Base-by-base conservation (phyloP, 2,329 filamentous ascomycete genomes). In the Exophiala oligosperma region DNA sequence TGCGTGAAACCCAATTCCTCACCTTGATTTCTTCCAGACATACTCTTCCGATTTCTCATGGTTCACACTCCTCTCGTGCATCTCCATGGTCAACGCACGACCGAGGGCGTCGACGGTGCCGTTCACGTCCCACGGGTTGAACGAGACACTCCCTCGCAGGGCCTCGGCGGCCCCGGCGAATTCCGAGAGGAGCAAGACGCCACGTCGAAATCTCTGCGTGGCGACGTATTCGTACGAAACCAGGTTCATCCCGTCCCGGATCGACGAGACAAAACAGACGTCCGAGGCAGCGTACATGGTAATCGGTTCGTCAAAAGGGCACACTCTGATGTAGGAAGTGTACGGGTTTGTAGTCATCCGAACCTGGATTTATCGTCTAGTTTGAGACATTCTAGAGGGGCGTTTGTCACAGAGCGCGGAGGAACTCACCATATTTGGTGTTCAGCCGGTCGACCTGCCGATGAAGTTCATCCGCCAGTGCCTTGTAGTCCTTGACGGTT, bases 171-270 rank as follows among this genome's bases (percentile, higher is more conserved):
- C 97, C 59, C 93, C 93, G 62, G 92, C 96, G 74, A 97, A 97
- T 73, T 97, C 93, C 11, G 93, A 97, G 21, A 97, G 84, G 64
- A 97, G 96, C 47, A 97, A 79, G 1, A 92, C 92, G 0, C 92
- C 90, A 65, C 92, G 86, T 54, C 86, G 87, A 61, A 93, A 88
- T 68, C 90, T 89, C 74, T 97, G 93, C 72, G 91, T 95, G 57
- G 96, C 83, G 56, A 97, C 87, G 71, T 96, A 97, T 74, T 97
- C 93, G 66, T 97, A 79, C 71, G 91, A 94, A 21, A 92, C 96
- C 0, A 92, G 96, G 78, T 97, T 97, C 92, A 97, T 96, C 57
- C 93, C 93, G 72, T 97, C 93, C 57, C 93, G 86, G 21, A 97
- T 92, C 65, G 91, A 96, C 4, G 93, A 97, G 73, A 97, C 96